Evolutionary conservation across 2,329 filamentous ascomycete species (phyloP).

Genomic region (Claviceps arundinis): DNA sequence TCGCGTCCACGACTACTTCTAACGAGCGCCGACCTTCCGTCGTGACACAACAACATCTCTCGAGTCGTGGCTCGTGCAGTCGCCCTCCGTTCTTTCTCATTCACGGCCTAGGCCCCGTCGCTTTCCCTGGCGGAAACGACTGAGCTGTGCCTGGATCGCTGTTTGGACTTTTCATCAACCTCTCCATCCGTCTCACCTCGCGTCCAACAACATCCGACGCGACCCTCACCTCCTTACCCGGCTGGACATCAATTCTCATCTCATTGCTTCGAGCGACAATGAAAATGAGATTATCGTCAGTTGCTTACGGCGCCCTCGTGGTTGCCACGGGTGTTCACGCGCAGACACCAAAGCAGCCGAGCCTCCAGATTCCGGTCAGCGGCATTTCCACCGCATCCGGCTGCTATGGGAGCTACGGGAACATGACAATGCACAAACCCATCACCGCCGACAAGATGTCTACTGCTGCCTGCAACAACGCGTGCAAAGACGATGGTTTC

Average conservation of each 20-base stretch:
- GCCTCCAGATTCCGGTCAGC: conserved; percentile 22
- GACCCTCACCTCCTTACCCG: background rate
- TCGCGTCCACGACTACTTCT: background rate
- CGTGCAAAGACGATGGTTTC: conserved; percentile 30
- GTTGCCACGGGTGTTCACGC: conserved; percentile 15
- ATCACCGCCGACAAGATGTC: conserved; percentile 13
- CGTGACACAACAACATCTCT: background rate
- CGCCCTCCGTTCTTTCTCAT: background rate
- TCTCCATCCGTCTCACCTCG: background rate
- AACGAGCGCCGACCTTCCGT: background rate
- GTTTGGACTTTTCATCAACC: background rate
- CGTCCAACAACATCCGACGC: background rate
- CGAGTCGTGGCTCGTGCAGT: background rate
- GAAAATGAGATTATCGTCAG: conserved; percentile 20
- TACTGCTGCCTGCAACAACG: conserved; percentile 27
- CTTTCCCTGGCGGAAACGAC: conserved; percentile 14
- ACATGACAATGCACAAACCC: conserved; percentile 18
- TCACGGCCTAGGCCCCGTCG: conserved; percentile 1
- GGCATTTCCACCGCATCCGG: conserved; percentile 33
- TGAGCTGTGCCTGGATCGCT: conserved; percentile 7
- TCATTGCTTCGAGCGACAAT: background rate
- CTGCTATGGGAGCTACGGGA: conserved; percentile 33
- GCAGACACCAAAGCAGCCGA: conserved; percentile 16
- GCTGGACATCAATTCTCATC: background rate
- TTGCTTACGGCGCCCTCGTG: conserved; percentile 17